Conservation (phyloP, 257 asterid species). For the Capsicum chinense region DNA sequence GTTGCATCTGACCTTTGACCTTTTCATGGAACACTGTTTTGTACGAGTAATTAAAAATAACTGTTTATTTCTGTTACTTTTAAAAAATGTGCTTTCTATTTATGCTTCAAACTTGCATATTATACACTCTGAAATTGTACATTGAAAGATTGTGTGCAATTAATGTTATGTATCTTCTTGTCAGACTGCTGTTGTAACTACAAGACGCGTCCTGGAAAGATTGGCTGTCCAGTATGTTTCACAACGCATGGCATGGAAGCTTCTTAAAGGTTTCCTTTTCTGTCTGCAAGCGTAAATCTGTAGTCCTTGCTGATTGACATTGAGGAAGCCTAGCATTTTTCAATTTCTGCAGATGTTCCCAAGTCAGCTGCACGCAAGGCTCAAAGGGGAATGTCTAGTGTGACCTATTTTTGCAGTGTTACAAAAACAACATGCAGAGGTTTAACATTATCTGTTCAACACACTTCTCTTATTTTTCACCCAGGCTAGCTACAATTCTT, state of each 20-base stretch:
- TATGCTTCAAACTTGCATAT: conserved; percentile 15
- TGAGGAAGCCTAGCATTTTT: background rate
- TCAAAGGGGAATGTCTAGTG: conserved; percentile 63
- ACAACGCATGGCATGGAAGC: conserved; percentile 93
- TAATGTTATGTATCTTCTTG: conserved; percentile 25
- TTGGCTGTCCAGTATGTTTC: conserved; percentile 81
- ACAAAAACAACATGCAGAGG: conserved; percentile 89
- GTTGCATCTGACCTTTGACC: background rate
- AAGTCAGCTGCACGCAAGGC: conserved; percentile 93
- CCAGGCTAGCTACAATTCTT: conserved; percentile 27
- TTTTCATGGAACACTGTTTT: conserved; percentile 13
- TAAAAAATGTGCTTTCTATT: background rate
- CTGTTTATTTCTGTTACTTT: background rate
- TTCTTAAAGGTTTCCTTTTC: conserved; percentile 72
- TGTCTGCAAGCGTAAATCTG: conserved; percentile 1
- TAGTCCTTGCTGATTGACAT: conserved; percentile 13
- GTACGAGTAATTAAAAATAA: background rate
- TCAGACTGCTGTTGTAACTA: conserved; percentile 80
- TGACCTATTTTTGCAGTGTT: conserved; percentile 56
- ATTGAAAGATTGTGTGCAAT: background rate
- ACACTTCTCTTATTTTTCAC: background rate
- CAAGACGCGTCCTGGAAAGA: conserved; percentile 83
- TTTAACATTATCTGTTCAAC: conserved; percentile 26
- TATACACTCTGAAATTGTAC: background rate
- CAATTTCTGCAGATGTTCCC: conserved; percentile 64